Base-by-base conservation (phyloP, 2,329 filamentous ascomycete species). In the Trichoderma citrinoviride region DNA sequence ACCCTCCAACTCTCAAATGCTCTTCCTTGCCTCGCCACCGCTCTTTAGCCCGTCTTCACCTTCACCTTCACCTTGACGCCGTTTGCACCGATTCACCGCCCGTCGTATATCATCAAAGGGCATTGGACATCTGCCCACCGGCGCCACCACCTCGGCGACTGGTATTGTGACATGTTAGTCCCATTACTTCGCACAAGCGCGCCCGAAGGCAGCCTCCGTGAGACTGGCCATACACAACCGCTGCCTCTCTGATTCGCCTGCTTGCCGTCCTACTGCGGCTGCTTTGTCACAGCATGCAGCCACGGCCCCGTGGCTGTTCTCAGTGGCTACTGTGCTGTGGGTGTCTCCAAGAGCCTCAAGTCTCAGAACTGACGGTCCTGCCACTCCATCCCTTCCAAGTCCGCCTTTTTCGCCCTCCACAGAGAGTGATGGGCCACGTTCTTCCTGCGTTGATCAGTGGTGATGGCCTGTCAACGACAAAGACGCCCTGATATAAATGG, bases 241-340 rank as follows among this genome's bases (percentile, higher is more conserved):
- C 53, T 17, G n/a, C 10, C 41, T 57, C 54, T 19, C 54, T 41
- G 49, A 41, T 41, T 21, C 33, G 43, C 15, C 15, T 41, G 56
- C 40, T 49, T 60, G 44, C 56, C 23, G 27, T 40, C 21, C 44
- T 49, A 44, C 56, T 46, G 56, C 56, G 44, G 56, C 44, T 60
- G 56, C 49, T 49, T 47, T 4, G 15, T 33, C 17, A 52, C 56
- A 7, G 17, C n/a, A 46, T 41, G 27, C 14, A 43, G 29, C 50
- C 29, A 40, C 21, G 50, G 10, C 29, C 12, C 27, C 50, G 14
- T 23, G 21, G n/a, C 19, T 53, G 29, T 10, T 17, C 27, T 10
- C 2, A 25, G 17, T 25, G 17, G 47, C 25, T 10, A 19, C 25
- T 27, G 25, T 29, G 49, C 27, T 33, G 17, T 5, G 1, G 17